These are phyloP conservation scores for Spizellomyces sp. DNA, from an alignment of 192 early-diverging fungal genomes.

Conservation along the genomic window DNA sequence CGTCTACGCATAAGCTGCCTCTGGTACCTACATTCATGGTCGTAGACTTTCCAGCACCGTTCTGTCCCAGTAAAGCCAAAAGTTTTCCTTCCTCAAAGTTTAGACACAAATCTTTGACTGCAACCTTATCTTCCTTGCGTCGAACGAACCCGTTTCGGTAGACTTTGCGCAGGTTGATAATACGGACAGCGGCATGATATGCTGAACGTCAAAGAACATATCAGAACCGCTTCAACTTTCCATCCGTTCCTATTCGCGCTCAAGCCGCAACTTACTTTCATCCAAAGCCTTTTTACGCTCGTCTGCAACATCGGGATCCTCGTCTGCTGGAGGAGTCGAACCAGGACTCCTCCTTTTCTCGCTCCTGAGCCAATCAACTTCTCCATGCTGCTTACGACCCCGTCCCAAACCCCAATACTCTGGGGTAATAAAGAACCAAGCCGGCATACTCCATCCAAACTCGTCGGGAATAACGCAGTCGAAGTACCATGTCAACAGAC, in stretches of 20 bases:
- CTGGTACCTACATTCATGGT: constrained; percentile 53
- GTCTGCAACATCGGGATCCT: constrained; percentile 55
- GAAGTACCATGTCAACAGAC: constrained; percentile 69
- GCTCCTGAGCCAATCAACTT: constrained; percentile 46
- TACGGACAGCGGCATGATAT: constrained; percentile 40
- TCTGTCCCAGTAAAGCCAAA: constrained; percentile 70
- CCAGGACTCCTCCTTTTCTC: not conserved
- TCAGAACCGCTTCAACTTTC: not conserved
- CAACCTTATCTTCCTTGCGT: constrained; percentile 40
- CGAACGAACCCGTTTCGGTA: constrained; percentile 36
- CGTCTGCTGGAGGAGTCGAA: constrained; percentile 25
- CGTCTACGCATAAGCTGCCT: not conserved
- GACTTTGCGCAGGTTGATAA: constrained; percentile 52
- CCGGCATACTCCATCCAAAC: constrained; percentile 61
- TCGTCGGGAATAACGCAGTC: constrained; percentile 79
- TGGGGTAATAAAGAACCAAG: constrained; percentile 68
- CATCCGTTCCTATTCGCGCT: not conserved
- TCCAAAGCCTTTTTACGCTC: constrained; percentile 50
- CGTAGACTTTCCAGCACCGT: constrained; percentile 78
- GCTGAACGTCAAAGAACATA: not conserved
- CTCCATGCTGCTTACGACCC: constrained; percentile 12
- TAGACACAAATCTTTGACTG: constrained; percentile 41
- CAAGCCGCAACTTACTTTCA: constrained; percentile 16
- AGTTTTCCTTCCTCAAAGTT: constrained; percentile 52
- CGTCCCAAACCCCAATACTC: constrained; percentile 62